Evolutionary conservation across 192 early-diverging fungal genomes (phyloP), one percentile per base, ranked within the genome.

Genomic region (Geosiphon pyriformis): DNA sequence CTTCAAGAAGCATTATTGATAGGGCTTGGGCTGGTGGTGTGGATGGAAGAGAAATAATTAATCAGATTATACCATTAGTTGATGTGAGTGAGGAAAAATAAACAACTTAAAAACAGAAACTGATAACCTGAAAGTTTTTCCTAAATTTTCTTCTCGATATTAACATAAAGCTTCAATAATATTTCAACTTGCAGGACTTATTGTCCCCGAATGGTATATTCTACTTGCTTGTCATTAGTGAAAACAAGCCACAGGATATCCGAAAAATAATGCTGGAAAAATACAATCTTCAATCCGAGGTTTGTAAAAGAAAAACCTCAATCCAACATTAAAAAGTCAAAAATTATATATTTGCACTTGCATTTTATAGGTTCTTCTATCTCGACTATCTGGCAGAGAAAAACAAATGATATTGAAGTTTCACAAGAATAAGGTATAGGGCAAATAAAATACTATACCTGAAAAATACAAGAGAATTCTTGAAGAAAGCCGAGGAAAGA

Each of bases 21-120:
- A 90, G 90, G 0, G 79, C 90, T 0, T 98, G 96, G 96, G 94
- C 96, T 0, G 96, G 96, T 6, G 96, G 96, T 3, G 80, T 85
- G n/a, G 79, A 89, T 61, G 96, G 96, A 11, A 74, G 93, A 15
- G 88, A 92, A 65, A 94, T 98, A 4, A 86, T 93, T 66, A 90
- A 96, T 77, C 61, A 68, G 49, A 69, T 91, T 55, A 69, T 96
- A 25, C 93, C 92, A 0, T 76, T 78, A n/a, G 74, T 95, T 12
- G 71, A 77, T 72, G 88, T 89, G 72, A 61, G 63, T 42, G 37
- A 42, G 4, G 50, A 11, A n/a, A 4, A 46, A 26, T 31, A 2
- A 4, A 30, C 33, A 25, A 12, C 31, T 53, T 27, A 30, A 20
- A 30, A 6, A 29, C 58, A 30, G 7, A 59, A 32, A 30, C 18